Base-by-base conservation (phyloP, 2,329 filamentous ascomycete species). In the Cladophialophora exuberans region DNA sequence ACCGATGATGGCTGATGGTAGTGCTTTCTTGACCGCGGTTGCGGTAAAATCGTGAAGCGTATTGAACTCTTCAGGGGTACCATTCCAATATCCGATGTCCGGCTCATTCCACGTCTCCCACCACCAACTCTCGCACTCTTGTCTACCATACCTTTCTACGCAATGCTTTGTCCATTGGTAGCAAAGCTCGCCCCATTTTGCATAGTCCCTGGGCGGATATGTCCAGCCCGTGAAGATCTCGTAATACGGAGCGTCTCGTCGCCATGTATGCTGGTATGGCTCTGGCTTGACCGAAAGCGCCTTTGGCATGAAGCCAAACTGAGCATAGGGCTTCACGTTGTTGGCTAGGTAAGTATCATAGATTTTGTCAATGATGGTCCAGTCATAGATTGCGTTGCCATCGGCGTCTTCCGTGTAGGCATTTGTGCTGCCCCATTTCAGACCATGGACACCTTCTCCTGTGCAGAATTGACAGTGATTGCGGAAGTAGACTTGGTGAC, bases 51-150 rank as follows among this genome's bases (percentile, higher is more conserved):
- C 43, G 25, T 46, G 9, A 28, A 46, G 43, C 15, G 18, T 33
- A 9, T 30, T 20, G 43, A 20, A 46, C 6, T 46, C 43, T 23
- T 46, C 43, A 13, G 28, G 43, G 7, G 43, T 46, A 33, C 43
- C 43, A 20, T 31, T 15, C 43, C 43, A 46, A 28, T 46, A 46
- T 3, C 28, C 43, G 10, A 46, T 46, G 26, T 46, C 30, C 25
- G 43, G 43, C 11, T 46, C 43, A 18, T 46, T 46, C 43, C 43
- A 46, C 15, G 43, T 46, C 28, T 46, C 43, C 43, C 43, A 46
- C 26, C 33, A 46, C 43, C 43, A 46, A 13, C n/a, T 25, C 28
- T 46, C 43, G 1, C 25, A 28, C 23, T 46, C 43, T 3, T 25
- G 18, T 6, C 18, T 33, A 17, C 43, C 43, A 18, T 46, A 46